A percentile compares a stretch with the other conserved stretches of the same genome.
These are phyloP conservation scores for Paraconiothyrium brasiliense DNA, from an alignment of 2,329 filamentous ascomycete species.

Conservation along the genomic window DNA sequence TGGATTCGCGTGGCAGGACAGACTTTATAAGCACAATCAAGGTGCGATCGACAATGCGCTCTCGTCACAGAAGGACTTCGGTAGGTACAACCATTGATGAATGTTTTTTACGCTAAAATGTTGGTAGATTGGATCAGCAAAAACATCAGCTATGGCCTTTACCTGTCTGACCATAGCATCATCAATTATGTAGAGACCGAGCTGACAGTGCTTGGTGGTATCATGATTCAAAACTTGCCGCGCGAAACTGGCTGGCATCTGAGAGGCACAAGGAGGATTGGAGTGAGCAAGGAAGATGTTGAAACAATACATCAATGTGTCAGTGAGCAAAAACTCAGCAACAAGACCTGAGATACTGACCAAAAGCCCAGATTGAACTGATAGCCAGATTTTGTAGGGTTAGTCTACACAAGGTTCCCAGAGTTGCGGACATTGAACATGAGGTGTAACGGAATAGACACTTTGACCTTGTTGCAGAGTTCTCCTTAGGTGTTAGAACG, in stretches of 20 bases:
- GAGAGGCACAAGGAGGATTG: conserved; percentile 59
- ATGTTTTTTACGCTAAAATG: conserved; percentile 9
- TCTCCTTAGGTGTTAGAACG: background rate
- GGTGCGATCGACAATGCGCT: conserved; percentile 51
- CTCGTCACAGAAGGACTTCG: conserved; percentile 58
- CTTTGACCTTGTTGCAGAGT: background rate
- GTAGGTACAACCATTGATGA: conserved; percentile 25
- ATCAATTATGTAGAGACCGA: conserved; percentile 65
- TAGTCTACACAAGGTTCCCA: conserved; percentile 38
- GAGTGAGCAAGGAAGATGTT: conserved; percentile 57
- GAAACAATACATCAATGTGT: conserved; percentile 55
- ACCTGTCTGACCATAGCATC: conserved; percentile 65
- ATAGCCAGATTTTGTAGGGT: conserved; percentile 40
- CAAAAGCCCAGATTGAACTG: conserved; percentile 36
- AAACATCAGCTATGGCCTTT: conserved; percentile 68
- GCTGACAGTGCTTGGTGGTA: conserved; percentile 62
- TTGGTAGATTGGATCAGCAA: conserved; percentile 59
- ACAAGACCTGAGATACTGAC: conserved; percentile 17
- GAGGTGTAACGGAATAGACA: conserved; percentile 31
- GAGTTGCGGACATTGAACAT: conserved; percentile 45
- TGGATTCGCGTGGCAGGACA: conserved; percentile 64
- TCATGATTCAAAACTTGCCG: conserved; percentile 67
- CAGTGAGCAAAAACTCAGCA: conserved; percentile 18
- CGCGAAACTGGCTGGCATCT: conserved; percentile 66
- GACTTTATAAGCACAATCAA: conserved; percentile 64